Base-by-base conservation (phyloP, 441 rosid species). In the Adansonia madagascariensis region DNA sequence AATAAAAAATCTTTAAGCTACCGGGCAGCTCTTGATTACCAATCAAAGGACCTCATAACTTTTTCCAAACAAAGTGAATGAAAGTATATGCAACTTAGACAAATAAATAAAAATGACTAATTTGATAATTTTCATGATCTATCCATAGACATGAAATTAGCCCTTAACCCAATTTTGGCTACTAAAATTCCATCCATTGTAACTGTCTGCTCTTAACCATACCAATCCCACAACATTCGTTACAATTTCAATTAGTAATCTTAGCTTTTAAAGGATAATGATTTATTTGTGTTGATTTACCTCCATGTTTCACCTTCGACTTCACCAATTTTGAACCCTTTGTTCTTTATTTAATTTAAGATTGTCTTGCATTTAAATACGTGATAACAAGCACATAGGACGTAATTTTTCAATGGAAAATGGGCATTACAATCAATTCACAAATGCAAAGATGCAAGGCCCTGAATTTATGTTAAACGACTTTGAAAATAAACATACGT, bases 11-110 rank as follows among this genome's bases (percentile, higher is more conserved):
- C 27, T 41, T 8, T 8, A 41, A 41, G 49, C 49, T 17, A 8
- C 35, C 47, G 73, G 73, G 56, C 18, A 68, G 55, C 53, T 18
- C 56, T 69, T 15, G 57, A 53, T 24, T 39, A 6, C 73, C 73
- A 7, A 44, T 17, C n/a, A 69, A 47, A 12, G 71, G 41, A 8
- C 14, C 43, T n/a, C 24, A 41, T 35, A 10, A 11, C 39, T 47
- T 6, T 46, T 17, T 24, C 20, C 8, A 35, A 20, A 22, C 73
- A n/a, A 11, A 22, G 49, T 7, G 41, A 47, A 69, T 12, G 71
- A 66, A 0, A 4, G 31, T 18, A 17, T 43, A 17, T 4, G 52
- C 15, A n/a, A 52, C 9, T 22, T 15, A 65, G 50, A 65, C 69
- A 14, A 24, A 24, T 11, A 20, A 24, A 27, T 11, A 31, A 14